Evolutionary conservation across 2,329 filamentous ascomycete species (phyloP), one percentile per base, ranked within the genome.

Genomic region (Stachybotrys chartarum): DNA sequence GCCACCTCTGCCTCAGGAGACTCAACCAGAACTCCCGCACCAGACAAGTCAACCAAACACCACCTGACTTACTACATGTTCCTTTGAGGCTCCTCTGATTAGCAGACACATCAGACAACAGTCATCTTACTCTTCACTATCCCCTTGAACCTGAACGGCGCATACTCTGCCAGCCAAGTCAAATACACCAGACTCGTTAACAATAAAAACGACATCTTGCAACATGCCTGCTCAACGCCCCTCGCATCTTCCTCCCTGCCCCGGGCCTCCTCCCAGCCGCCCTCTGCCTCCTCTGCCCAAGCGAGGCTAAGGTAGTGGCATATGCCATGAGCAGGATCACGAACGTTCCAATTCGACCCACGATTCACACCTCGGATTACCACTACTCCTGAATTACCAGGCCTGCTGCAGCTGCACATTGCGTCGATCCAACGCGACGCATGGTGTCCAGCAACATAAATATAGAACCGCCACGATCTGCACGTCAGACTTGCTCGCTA

Each of bases 281-380:
- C 83, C 83, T 72, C 80, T 86, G 54, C 83, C 83, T 70, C 80
- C 83, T 71, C 79, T 86, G 59, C 83, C 83, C 68, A 85, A 84
- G 75, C 76, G 79, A 66, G 75, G 74, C 63, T 83, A 82, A 64
- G 57, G 51, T 50, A 49, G n/a, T 51, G 55, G 60, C 35, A 42
- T 42, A 42, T 24, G 35, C 8, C 10, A 10, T 42, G 3, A 10
- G 35, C 35, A 42, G 10, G 35, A 14, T 3, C 35, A 42, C 14
- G 35, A 42, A 3, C 3, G 14, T 14, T 42, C 10, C 5, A 10
- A 14, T 42, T 14, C 35, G 2, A 42, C 35, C 35, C 35, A 42
- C 35, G 35, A 14, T 42, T 42, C 14, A 42, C 14, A 42, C 35
- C 35, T 42, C 35, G 35, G 35, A 14, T 14, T 14, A 42, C 10